Evolutionary conservation across 1,284 basidiomycete species (phyloP).

Genomic region (Rhodotorula sp.): DNA sequence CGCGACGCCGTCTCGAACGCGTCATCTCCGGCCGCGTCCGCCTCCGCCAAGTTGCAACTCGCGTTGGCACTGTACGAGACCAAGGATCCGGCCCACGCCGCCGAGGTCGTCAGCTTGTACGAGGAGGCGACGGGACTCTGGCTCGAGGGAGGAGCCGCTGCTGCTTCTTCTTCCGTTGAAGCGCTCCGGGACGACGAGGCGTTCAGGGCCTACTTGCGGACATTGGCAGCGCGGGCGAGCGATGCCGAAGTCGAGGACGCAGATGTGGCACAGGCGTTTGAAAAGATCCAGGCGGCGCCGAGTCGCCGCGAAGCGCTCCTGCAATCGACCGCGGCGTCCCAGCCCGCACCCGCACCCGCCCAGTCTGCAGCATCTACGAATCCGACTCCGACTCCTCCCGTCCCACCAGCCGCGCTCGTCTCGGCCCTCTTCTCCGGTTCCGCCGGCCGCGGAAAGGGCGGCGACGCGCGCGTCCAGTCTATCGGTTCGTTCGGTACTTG

Average conservation of each 20-base stretch:
- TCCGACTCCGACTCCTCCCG: background rate
- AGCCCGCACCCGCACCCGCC: background rate
- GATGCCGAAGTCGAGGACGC: background rate
- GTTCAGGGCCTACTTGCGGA: constrained; percentile 30
- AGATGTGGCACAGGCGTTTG: constrained; percentile 1
- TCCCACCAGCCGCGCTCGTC: constrained; percentile 25
- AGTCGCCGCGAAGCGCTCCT: constrained; percentile 17
- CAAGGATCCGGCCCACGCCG: background rate
- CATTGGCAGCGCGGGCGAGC: constrained; percentile 20
- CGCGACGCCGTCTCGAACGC: constrained; percentile 3
- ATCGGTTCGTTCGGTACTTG: constrained; percentile 46
- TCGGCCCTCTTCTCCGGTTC: constrained; percentile 35
- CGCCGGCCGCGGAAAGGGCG: constrained; percentile 44
- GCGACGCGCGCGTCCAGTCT: constrained; percentile 61
- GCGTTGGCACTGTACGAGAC: background rate
- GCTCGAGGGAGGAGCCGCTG: background rate
- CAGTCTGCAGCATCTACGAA: background rate
- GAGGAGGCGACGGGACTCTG: constrained; percentile 29
- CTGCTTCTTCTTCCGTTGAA: background rate
- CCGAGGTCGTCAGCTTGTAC: constrained; percentile 16
- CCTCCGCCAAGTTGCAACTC: background rate
- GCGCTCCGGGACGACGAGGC: constrained; percentile 24
- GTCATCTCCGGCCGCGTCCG: background rate
- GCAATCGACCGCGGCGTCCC: background rate
- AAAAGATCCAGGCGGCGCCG: constrained; percentile 26